phyloP scores from a whole-genome alignment of 352 stramenopile genomes.

The Phytophthora capsici region DNA sequence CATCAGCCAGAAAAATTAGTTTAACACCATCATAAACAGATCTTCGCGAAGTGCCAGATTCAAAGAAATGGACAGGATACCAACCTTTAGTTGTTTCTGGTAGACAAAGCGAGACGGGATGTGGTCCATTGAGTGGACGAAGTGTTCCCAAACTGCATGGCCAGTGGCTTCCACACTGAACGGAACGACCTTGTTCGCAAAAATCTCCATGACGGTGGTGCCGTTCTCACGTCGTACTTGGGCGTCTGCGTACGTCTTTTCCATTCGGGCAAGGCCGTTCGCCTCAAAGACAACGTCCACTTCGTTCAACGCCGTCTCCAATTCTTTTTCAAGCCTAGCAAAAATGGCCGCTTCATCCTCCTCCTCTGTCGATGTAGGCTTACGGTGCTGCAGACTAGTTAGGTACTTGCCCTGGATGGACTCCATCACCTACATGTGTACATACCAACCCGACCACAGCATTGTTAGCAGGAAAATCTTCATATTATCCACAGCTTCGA shows the following conservation, averaged over 20 bases:
- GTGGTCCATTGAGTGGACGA: conserved; percentile 61
- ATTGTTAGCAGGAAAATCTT: conserved; percentile 30
- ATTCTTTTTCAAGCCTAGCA: conserved; percentile 46
- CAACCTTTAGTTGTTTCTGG: conserved; percentile 57
- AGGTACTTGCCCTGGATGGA: conserved; percentile 55
- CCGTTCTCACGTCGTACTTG: conserved; percentile 55
- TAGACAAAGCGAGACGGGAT: conserved; percentile 66
- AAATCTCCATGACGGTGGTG: conserved; percentile 58
- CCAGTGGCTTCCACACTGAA: conserved; percentile 51
- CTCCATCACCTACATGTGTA: conserved; percentile 47
- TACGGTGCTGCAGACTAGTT: conserved; percentile 46
- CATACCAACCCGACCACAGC: conserved; percentile 31
- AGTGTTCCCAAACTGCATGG: conserved; percentile 60
- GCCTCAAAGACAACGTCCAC: conserved; percentile 59
- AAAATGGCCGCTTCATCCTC: conserved; percentile 61
- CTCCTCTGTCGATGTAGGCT: conserved; percentile 43
- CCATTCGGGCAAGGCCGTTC: conserved; percentile 54
- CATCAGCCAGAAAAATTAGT: conserved; percentile 26
- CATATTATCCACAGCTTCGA: not conserved
- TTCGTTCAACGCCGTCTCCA: conserved; percentile 49
- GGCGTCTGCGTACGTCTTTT: conserved; percentile 55
- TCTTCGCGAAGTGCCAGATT: not conserved
- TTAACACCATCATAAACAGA: not conserved
- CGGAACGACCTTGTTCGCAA: conserved; percentile 64
- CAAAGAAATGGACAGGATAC: not conserved